These are phyloP conservation scores for Salix exigua DNA, from an alignment of 345 rosid genomes.

Conservation along the genomic window DNA sequence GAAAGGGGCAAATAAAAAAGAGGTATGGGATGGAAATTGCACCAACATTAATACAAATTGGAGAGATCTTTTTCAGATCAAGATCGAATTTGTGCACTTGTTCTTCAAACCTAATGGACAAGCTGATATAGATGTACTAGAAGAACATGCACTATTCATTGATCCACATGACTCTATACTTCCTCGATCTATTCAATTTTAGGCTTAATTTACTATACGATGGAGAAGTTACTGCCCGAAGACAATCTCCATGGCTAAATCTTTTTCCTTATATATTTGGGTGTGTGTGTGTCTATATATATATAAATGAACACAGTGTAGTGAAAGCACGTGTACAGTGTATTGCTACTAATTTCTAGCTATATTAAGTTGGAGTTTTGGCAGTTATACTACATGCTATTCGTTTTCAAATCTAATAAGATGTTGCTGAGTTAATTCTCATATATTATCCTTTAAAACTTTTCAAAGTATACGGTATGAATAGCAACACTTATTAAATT, in stretches of 20 bases:
- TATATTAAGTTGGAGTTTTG: not conserved
- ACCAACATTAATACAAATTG: not conserved
- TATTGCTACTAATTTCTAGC: no score
- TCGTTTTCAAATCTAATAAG: no score
- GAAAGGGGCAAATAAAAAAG: not conserved
- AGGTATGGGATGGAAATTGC: not conserved
- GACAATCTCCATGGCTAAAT: not conserved
- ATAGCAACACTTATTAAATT: not conserved
- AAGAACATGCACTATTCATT: not conserved
- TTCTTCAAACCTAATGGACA: not conserved
- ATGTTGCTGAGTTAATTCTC: no score
- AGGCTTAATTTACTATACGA: not conserved
- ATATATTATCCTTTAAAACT: no score
- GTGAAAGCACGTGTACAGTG: not conserved
- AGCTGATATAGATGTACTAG: not conserved
- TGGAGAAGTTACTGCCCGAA: not conserved
- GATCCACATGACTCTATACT: not conserved
- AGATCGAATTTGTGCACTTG: not conserved
- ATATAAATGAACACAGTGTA: not conserved
- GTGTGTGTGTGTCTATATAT: not conserved
- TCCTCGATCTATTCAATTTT: not conserved
- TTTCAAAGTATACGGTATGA: no score
- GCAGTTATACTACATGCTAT: not conserved
- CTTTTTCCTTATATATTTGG: not conserved
- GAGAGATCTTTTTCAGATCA: fast-evolving